A percentile compares a stretch with the other conserved stretches of the same genome.
Evolutionary conservation across 108 stramenopile genomes (phyloP).

Genomic region (Skeletonema marinoi): DNA sequence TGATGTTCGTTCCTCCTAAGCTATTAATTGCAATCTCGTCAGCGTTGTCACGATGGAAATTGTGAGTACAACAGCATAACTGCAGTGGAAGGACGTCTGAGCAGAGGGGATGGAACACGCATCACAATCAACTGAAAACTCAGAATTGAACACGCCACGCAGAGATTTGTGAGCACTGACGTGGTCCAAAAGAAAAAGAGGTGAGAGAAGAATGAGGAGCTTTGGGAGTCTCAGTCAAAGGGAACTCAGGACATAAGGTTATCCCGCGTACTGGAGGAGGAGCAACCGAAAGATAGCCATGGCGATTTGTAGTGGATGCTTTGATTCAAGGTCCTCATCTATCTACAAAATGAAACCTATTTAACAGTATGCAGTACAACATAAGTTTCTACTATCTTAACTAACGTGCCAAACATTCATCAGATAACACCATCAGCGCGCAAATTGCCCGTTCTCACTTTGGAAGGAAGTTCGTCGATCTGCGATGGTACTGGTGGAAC

Average conservation of each 20-base stretch:
- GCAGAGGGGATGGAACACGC: neutral
- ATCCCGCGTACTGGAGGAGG: too few species aligned
- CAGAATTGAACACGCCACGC: too few species aligned
- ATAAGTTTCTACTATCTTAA: neutral
- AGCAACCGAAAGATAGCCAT: too few species aligned
- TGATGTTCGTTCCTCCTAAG: neutral
- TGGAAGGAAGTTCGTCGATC: constrained; percentile 37
- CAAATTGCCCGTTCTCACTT: constrained; percentile 77
- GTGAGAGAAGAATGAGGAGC: too few species aligned
- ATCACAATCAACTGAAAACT: neutral
- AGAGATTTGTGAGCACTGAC: too few species aligned
- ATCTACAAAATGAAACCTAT: too few species aligned
- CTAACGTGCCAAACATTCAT: neutral
- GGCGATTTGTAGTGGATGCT: too few species aligned
- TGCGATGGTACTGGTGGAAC: constrained; percentile 54
- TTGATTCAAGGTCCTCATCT: too few species aligned
- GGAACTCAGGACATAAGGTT: too few species aligned
- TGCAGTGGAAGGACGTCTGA: neutral
- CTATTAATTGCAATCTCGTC: neutral
- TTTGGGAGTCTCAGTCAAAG: too few species aligned
- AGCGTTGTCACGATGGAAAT: neutral
- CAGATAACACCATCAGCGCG: constrained; percentile 84
- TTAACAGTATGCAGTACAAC: too few species aligned
- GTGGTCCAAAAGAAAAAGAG: too few species aligned
- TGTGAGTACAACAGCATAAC: neutral